Conservation (phyloP, 441 rosid genomes). For the Pelargonium citronellum region DNA sequence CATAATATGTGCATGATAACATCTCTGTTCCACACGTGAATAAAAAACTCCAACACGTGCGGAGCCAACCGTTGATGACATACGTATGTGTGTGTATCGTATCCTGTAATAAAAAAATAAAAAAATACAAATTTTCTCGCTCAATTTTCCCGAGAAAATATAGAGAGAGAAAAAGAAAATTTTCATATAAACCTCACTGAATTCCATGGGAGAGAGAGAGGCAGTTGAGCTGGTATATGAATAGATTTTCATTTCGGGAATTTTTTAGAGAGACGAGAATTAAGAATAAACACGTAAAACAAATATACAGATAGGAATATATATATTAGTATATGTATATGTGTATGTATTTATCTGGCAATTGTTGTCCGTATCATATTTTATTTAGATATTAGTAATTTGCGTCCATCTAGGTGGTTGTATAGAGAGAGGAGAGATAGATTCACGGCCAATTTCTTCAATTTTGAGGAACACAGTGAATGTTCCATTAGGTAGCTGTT, state of each 20-base stretch:
- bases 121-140: too few species aligned
- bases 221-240: slow-evolving; percentile 1
- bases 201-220: not conserved
- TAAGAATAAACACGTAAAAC: not conserved
- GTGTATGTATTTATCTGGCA: slow-evolving; percentile 3
- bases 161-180: not conserved
- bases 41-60: too few species aligned
- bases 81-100: too few species aligned
- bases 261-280: not conserved
- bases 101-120: too few species aligned
- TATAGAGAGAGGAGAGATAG: not conserved
- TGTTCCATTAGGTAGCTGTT: not conserved
- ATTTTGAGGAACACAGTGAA: not conserved
- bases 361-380: not conserved
- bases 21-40: too few species aligned
- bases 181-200: not conserved
- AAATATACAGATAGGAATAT: not conserved
- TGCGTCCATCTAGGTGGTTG: not conserved
- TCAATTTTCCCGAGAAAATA: not conserved
- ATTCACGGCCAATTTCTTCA: not conserved
- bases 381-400: not conserved
- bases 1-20: too few species aligned
- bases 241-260: not conserved
- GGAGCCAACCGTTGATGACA: too few species aligned
- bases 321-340: not conserved